These are phyloP conservation scores for Meredithiella fracta DNA, from an alignment of 2,329 filamentous ascomycete species.

Conservation along the genomic window DNA sequence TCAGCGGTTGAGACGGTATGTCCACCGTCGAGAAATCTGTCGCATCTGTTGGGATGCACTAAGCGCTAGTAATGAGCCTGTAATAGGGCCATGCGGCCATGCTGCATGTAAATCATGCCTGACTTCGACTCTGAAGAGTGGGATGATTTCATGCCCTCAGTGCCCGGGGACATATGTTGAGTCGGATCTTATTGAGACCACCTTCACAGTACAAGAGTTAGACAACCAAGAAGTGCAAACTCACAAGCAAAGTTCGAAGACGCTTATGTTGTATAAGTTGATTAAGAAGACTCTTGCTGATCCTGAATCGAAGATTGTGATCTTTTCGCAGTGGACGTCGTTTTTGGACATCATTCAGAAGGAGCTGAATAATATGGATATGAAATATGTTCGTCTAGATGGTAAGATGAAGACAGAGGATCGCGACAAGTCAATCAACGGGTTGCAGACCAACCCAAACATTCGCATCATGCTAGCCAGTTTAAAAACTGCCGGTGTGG, in stretches of 20 bases:
- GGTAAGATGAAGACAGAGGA: constrained; percentile 56
- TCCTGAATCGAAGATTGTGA: constrained; percentile 47
- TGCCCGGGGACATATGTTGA: constrained; percentile 55
- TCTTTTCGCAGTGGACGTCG: constrained; percentile 65
- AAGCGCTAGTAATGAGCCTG: constrained; percentile 37
- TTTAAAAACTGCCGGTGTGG: constrained; percentile 67
- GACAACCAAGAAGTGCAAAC: constrained; percentile 27
- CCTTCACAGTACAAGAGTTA: constrained; percentile 1
- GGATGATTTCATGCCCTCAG: constrained; percentile 66
- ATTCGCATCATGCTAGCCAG: constrained; percentile 69
- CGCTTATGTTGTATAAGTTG: constrained; percentile 61
- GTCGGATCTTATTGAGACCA: constrained; percentile 26
- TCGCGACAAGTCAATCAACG: constrained; percentile 55
- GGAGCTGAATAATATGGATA: constrained; percentile 43
- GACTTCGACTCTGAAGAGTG: constrained; percentile 40
- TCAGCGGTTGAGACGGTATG: constrained; percentile 2
- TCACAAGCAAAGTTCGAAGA: constrained; percentile 64
- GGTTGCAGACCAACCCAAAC: constrained; percentile 48
- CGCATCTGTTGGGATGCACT: constrained; percentile 63
- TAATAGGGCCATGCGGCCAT: constrained; percentile 77
- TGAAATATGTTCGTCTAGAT: constrained; percentile 58
- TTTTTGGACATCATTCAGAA: constrained; percentile 57
- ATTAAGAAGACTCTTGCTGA: constrained; percentile 52
- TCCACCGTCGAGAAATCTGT: constrained; percentile 56
- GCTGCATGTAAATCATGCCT: constrained; percentile 64